Base-by-base conservation (phyloP, 2,329 filamentous ascomycete species). In the Sphaceloma murrayae region DNA sequence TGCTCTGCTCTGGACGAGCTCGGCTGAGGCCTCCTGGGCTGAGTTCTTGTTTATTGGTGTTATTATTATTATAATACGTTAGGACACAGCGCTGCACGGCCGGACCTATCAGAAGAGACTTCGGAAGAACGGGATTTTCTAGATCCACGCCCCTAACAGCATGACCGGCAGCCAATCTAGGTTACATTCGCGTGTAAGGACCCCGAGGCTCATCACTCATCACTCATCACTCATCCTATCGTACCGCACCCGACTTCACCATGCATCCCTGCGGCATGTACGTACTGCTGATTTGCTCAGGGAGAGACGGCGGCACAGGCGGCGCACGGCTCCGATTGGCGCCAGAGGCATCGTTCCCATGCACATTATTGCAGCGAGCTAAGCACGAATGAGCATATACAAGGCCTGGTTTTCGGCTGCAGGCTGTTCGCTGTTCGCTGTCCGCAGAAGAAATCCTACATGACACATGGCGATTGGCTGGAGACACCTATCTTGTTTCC, bases 71-170 rank as follows among this genome's bases (percentile, higher is more conserved):
- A 16, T 18, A 29, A 40, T 40, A 40, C 24, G 24, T 6, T 7
- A 27, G 7, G 11, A 11, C 24, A 22, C 27, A 13, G 22, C 30
- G 24, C 36, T 26, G 26, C 24, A 9, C 19, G 18, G 36, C 36
- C 36, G 27, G 36, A 40, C 36, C 22, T 40, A 40, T 40, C 30
- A 27, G 18, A 29, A 30, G 24, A 27, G 11, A 19, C 19, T 26
- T 40, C 36, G 36, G 36, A 40, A 30, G 24, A 40, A 40, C 36
- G 36, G 36, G 36, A 40, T 40, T 29, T 40, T 22, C 36, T 40
- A 8, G 36, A 40, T 40, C 36, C 36, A 40, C 36, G 36, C 22
- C 24, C 14, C 36, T 40, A 40, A 40, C 27, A 19, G 19, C 30
- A n/a, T n/a, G n/a, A 40, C 36, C 36, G 30, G 16, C 22, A 29